Base-by-base conservation (phyloP, 1,139 yeast species). In the Kodamaea sp. region DNA sequence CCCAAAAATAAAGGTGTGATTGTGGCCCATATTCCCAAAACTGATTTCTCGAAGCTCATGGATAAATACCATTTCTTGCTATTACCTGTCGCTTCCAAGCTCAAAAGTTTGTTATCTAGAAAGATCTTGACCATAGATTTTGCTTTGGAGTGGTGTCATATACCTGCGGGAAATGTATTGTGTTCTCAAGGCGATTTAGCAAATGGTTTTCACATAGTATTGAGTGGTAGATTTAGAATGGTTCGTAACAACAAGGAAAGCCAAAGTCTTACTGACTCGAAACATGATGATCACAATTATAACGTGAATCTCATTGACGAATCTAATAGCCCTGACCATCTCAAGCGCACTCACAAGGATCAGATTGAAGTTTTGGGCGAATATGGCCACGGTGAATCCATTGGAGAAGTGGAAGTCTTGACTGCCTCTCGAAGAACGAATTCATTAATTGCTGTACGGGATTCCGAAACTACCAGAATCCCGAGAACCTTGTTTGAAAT, bases 91-190 rank as follows among this genome's bases (percentile, higher is more conserved):
- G 96, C 97, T 0, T 78, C 80, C 35, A 75, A 80, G 11, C 63
- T 90, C 44, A 80, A 87, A 31, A 72, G 70, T 15, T 70, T 85
- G 3, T 61, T 92, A 29, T 82, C 92, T 20, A 69, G 76, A 21
- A 77, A 85, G 37, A 67, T 92, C 29, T 59, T 85, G 28, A 79
- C 84, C 33, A 76, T 92, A 30, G 98, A 92, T 55, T 87, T 85
- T 59, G 96, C 97, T 0, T 64, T 92, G 33, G 98, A 92, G 57
- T 92, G 98, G 98, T 80, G 92, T 31, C 96, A 88, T 43, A 72
- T 87, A 4, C 80, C 81, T 11, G 94, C 97, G 0, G 96, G 97
- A 0, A 83, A 83, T 35, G 75, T 82, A 0, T 59, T 92, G 18
- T 87, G 86, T 48, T 73, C 80, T 3, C 94, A 92, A 55, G 95